These are phyloP conservation scores for Lichina pygmaea DNA, from an alignment of 495 filamentous ascomycete genomes.

Conservation along the genomic window DNA sequence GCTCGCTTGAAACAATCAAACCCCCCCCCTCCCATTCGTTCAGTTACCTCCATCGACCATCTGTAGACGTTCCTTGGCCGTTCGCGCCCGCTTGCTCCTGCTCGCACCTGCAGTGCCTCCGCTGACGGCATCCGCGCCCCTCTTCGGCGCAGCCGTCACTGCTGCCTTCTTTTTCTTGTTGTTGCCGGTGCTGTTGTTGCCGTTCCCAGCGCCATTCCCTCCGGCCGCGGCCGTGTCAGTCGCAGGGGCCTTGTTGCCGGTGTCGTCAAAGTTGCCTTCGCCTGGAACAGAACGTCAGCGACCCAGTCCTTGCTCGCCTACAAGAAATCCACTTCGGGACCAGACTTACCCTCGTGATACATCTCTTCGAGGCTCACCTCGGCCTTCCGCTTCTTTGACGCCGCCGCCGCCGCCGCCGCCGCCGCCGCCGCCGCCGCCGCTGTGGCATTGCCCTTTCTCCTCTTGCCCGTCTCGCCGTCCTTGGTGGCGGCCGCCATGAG, in stretches of 20 bases:
- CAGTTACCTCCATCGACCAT: slow-evolving; percentile 47
- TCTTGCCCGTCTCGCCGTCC: slow-evolving; percentile 36
- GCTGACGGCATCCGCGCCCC: not conserved
- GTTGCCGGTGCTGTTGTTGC: slow-evolving; percentile 1
- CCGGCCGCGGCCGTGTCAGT: slow-evolving; percentile 50
- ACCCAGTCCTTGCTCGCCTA: not conserved
- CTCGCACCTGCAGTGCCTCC: not conserved
- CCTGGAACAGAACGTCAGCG: slow-evolving; percentile 21
- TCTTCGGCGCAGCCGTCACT: too few relatives aligned
- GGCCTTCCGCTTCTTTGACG: slow-evolving; percentile 12
- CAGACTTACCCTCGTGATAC: slow-evolving; percentile 80
- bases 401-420: slow-evolving; percentile 3
- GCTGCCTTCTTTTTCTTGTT: slow-evolving; percentile 8
- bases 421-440: slow-evolving; percentile 10
- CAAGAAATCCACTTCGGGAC: not conserved
- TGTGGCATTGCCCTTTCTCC: slow-evolving; percentile 23
- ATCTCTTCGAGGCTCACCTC: slow-evolving; percentile 75
- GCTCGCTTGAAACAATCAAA: too few relatives aligned
- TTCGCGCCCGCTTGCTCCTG: slow-evolving; percentile 56
- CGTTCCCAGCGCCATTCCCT: slow-evolving; percentile 14
- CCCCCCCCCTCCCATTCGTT: too few relatives aligned
- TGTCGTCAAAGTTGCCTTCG: slow-evolving; percentile 82
- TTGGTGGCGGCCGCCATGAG: slow-evolving; percentile 28
- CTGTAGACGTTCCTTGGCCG: slow-evolving; percentile 62
- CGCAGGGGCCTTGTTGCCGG: slow-evolving; percentile 50